Conservation (phyloP, 1,284 basidiomycete species). For the Waitea zeae region DNA sequence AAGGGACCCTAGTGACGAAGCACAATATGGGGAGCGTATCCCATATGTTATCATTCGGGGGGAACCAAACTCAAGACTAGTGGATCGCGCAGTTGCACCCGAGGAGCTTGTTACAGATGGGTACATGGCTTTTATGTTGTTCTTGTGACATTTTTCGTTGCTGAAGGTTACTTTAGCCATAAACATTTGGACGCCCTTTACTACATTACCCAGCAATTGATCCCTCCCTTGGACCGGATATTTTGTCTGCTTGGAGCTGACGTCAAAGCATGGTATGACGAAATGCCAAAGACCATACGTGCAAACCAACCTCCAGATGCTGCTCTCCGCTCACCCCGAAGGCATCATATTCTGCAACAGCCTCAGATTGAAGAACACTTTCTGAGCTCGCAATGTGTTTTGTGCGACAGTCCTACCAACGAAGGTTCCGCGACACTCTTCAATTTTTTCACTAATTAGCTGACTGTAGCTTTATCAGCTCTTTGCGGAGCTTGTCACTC, state of each 20-base stretch:
- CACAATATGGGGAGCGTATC: conserved; percentile 86
- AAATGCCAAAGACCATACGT: conserved; percentile 56
- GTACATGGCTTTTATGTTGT: too few species aligned
- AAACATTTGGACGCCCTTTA: conserved; percentile 71
- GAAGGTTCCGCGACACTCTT: conserved; percentile 47
- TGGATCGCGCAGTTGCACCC: conserved; percentile 72
- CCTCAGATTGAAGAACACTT: conserved; percentile 63
- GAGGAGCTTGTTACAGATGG: conserved; percentile 60
- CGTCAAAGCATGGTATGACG: conserved; percentile 76
- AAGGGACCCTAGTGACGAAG: conserved; percentile 67
- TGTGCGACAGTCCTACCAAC: conserved; percentile 40
- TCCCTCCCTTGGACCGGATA: conserved; percentile 80
- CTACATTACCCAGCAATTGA: conserved; percentile 79
- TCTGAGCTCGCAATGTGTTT: conserved; percentile 48
- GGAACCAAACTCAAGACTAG: conserved; percentile 48
- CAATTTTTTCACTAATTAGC: conserved; percentile 28
- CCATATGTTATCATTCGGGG: conserved; percentile 78
- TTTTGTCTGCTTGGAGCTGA: conserved; percentile 89
- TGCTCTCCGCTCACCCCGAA: conserved; percentile 26
- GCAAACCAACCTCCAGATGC: conserved; percentile 17
- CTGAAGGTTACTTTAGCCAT: conserved; percentile 24
- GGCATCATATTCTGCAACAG: conserved; percentile 19
- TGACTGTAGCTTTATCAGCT: too few species aligned
- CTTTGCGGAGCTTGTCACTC: too few species aligned
- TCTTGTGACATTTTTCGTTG: too few species aligned